Evolutionary conservation across 108 stramenopile genomes (phyloP).

Genomic region (Discostella stelligeroides): DNA sequence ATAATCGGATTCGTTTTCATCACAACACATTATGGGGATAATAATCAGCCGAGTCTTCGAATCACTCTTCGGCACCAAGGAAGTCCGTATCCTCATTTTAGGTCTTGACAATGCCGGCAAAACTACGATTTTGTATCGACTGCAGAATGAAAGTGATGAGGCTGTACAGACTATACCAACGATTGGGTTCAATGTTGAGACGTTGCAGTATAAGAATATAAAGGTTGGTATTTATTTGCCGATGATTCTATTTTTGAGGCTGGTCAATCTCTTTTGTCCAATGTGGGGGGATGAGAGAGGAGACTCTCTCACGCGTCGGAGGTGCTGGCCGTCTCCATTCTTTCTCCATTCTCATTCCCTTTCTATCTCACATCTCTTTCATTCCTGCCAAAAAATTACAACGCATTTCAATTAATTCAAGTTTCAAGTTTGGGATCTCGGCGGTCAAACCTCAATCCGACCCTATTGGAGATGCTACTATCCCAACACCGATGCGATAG

Average conservation of each 20-base stretch:
- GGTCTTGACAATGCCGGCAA: conserved; percentile 99
- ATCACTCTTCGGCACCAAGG: conserved; percentile 95
- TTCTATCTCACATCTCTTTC: not conserved
- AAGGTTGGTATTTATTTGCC: conserved; percentile 47
- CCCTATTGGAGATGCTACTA: conserved; percentile 99
- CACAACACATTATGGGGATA: conserved; percentile 93
- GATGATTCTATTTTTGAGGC: not conserved
- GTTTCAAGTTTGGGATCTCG: conserved; percentile 99
- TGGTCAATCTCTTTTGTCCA: too few relatives aligned
- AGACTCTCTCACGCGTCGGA: not conserved
- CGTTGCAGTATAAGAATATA: conserved; percentile 99
- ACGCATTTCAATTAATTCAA: conserved; percentile 24
- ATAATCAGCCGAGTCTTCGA: conserved; percentile 93
- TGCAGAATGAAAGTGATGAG: conserved; percentile 92
- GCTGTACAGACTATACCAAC: conserved; percentile 99
- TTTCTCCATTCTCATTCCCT: not conserved
- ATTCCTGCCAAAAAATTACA: not conserved
- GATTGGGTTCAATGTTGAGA: conserved; percentile 99
- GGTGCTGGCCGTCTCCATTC: not conserved
- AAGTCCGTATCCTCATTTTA: conserved; percentile 97
- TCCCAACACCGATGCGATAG: conserved; percentile 99
- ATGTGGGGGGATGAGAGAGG: too few relatives aligned
- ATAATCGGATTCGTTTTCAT: too few relatives aligned
- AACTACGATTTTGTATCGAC: conserved; percentile 96
- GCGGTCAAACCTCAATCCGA: conserved; percentile 98